Evolutionary conservation across 2,329 filamentous ascomycete genomes (phyloP).

Genomic region (Diaporthe helianthi): DNA sequence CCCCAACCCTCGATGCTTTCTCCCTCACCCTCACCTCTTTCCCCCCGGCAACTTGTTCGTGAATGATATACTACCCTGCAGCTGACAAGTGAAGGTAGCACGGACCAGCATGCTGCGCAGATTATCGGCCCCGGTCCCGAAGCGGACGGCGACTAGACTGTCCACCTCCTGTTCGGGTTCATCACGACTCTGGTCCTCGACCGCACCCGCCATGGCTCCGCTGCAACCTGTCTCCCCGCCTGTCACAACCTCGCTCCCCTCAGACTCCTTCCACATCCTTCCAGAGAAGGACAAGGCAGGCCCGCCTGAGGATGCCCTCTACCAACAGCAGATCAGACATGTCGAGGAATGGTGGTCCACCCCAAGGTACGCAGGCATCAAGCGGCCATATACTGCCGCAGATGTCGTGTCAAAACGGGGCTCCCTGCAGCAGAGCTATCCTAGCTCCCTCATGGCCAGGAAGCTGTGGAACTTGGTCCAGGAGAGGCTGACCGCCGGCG

Average conservation of each 20-base stretch:
- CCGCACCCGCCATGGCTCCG: slow-evolving; percentile 58
- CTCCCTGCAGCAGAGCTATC: slow-evolving; percentile 83
- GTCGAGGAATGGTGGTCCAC: slow-evolving; percentile 92
- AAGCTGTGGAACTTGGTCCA: slow-evolving; percentile 92
- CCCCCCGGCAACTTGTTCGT: no score
- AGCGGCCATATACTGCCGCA: slow-evolving; percentile 85
- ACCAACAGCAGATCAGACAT: slow-evolving; percentile 81
- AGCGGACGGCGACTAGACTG: background rate
- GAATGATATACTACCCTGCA: background rate
- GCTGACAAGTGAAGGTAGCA: background rate
- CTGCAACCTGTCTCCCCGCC: slow-evolving; percentile 64
- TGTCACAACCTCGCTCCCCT: slow-evolving; percentile 65
- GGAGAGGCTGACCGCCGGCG: slow-evolving; percentile 76
- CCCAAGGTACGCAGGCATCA: slow-evolving; percentile 86
- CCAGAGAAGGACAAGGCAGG: slow-evolving; percentile 80
- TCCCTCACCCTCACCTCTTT: no score
- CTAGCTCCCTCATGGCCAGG: slow-evolving; percentile 91
- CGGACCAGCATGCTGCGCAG: slow-evolving; percentile 31
- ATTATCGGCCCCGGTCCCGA: slow-evolving; percentile 27
- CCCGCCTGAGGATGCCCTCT: slow-evolving; percentile 82
- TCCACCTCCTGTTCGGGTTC: background rate
- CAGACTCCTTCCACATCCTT: slow-evolving; percentile 86
- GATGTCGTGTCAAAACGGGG: slow-evolving; percentile 95
- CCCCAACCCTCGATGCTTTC: no score
- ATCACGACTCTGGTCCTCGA: slow-evolving; percentile 47